Percentiles rank a stretch among this genome's conserved stretches.
Evolutionary conservation across 805 yeast genomes (phyloP).

Genomic region (Kuraishia piskuri): DNA sequence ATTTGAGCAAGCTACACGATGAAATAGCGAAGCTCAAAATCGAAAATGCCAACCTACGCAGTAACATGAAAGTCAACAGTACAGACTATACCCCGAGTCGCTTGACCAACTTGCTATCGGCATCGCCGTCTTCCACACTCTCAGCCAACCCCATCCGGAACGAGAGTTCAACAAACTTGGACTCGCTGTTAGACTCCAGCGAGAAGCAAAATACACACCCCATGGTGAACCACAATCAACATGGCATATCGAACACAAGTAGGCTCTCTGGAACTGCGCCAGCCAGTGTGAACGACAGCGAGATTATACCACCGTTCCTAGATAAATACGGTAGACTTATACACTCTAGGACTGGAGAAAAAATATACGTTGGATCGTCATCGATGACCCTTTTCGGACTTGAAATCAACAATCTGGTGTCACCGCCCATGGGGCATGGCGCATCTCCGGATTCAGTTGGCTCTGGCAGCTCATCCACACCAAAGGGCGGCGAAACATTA

Average conservation of each 20-base stretch:
- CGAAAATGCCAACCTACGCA: conserved; percentile 52
- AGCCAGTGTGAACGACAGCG: conserved; percentile 14
- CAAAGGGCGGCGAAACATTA: conserved; percentile 2
- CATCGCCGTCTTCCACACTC: neutral
- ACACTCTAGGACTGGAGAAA: conserved; percentile 68
- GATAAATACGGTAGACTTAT: conserved; percentile 66
- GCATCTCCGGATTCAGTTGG: conserved; percentile 10
- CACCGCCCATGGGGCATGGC: conserved; percentile 13
- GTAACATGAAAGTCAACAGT: conserved; percentile 20
- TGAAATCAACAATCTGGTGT: conserved; percentile 51
- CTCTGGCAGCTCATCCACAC: neutral
- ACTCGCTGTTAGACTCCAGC: neutral
- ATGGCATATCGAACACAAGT: neutral
- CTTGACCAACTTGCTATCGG: neutral
- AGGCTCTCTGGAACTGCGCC: neutral
- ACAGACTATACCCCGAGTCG: neutral
- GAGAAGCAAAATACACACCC: neutral
- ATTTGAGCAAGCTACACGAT: conserved; percentile 57
- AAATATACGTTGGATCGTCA: conserved; percentile 71
- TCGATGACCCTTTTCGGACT: conserved; percentile 78
- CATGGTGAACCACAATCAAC: neutral
- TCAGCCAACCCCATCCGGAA: neutral
- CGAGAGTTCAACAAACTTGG: neutral
- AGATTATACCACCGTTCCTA: conserved; percentile 62
- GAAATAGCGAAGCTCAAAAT: conserved; percentile 57